Evolutionary conservation across 2,329 filamentous ascomycete species (phyloP), one percentile per base, ranked within the genome.

Genomic region (Beauveria brongniartii): DNA sequence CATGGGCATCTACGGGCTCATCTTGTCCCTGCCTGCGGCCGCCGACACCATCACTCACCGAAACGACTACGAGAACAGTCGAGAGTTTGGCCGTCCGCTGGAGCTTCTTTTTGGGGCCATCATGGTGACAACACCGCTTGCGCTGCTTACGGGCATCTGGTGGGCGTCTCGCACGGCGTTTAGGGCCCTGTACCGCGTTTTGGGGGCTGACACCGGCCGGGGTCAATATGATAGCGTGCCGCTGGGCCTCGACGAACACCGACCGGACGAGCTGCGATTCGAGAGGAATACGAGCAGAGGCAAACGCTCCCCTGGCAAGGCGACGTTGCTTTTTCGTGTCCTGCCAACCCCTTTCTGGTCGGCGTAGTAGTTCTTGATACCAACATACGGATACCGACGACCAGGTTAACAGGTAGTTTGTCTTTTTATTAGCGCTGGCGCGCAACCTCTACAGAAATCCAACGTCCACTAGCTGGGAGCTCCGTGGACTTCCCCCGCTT

Each of bases 121-220:
- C 48, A 26, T 52, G 22, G 24, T 52, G n/a, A 59, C 56, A n/a
- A 28, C 40, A n/a, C 56, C 56, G 22, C n/a, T 37, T 24, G 56
- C 48, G 7, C 37, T 52, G 37, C 9, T 14, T 12, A 8, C 40
- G 5, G 56, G 56, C 18, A 4, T 52, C 24, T 59, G 56, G 47
- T 59, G 56, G 47, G 56, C 26, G 56, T 34, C 22, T 7, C 18
- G 40, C 37, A 52, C 40, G 58, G 65, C 16, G 62, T 59, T 26
- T 62, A 55, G 30, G 53, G 60, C 34, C 37, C 44, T 52, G 55
- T 41, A n/a, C 28, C 37, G 41, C 43, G 58, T 47, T 44, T 59
- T 47, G 41, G 28, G 41, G 61, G 48, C 20, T 5, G 47, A 46
- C 20, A 12, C 12, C 2, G 24, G 48, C 7, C 46, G 46, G 14